Conservation (phyloP, 140 eudicot genomes). For the Oenanthe javanica region DNA sequence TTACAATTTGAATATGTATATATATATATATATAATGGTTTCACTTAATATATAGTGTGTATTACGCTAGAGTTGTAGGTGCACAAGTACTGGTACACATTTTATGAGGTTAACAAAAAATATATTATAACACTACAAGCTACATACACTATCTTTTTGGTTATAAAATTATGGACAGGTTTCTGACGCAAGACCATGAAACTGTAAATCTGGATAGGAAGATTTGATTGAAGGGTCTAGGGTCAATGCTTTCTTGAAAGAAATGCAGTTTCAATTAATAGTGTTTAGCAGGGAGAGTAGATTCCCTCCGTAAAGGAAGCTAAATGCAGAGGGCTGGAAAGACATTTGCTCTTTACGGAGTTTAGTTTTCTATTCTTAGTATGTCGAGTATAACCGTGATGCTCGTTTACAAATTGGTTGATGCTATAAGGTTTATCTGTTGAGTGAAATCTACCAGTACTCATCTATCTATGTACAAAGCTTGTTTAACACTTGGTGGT, state of each 20-base stretch:
- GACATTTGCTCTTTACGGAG: background rate
- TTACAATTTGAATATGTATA: background rate
- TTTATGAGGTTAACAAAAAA: background rate
- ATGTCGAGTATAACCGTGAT: background rate
- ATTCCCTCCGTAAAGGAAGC: background rate
- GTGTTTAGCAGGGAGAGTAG: background rate
- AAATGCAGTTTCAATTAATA: background rate
- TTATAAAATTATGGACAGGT: too few species aligned
- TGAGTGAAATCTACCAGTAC: background rate
- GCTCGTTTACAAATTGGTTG: background rate
- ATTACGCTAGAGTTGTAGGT: background rate
- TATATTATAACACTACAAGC: background rate
- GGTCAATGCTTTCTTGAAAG: background rate
- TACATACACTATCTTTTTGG: background rate
- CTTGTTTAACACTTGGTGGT: background rate
- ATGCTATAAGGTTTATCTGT: background rate
- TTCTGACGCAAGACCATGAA: background rate
- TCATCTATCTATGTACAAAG: background rate
- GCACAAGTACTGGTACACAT: background rate
- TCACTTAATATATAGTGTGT: background rate
- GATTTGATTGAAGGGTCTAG: background rate
- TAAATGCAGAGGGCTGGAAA: background rate
- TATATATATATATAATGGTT: background rate
- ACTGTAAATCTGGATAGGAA: too few species aligned
- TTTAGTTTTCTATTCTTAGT: background rate